Evolutionary conservation across 106 monocot genomes (phyloP).

Genomic region (Posidonia australis): DNA sequence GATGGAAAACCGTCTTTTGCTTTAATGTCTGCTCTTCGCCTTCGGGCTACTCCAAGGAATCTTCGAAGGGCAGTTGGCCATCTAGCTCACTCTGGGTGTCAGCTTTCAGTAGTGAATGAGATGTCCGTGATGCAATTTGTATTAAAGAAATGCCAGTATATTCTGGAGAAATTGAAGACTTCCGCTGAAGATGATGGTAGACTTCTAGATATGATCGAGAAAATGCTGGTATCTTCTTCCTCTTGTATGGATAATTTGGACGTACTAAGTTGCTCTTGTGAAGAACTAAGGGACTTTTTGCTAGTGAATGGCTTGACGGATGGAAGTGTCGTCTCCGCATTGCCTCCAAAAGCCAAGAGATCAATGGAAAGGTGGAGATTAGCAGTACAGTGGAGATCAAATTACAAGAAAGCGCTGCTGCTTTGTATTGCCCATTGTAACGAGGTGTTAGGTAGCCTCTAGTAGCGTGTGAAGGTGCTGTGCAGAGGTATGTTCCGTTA

Average conservation of each 20-base stretch:
- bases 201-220: conserved; percentile 22
- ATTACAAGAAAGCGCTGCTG: conserved; percentile 40
- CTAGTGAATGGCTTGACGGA: conserved; percentile 20
- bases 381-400: conserved; percentile 66
- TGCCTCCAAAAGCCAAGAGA: conserved; percentile 26
- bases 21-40: conserved; percentile 51
- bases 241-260: conserved; percentile 4
- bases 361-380: conserved; percentile 66
- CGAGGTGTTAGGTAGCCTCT: conserved; percentile 10
- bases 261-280: not conserved
- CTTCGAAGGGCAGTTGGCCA: conserved; percentile 32
- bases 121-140: conserved; percentile 53
- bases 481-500: too few species aligned
- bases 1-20: conserved; percentile 83
- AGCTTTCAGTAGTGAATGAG: conserved; percentile 65
- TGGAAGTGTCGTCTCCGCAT: not conserved
- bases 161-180: conserved; percentile 30
- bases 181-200: conserved; percentile 32
- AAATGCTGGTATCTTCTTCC: conserved; percentile 18
- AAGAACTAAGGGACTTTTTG: conserved; percentile 33
- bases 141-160: conserved; percentile 31
- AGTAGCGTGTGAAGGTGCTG: not conserved
- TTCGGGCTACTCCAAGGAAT: conserved; percentile 54
- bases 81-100: conserved; percentile 40
- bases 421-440: conserved; percentile 63